Percentiles rank a stretch among this genome's conserved stretches.
Conservation (phyloP, 176 grass and related monocot genomes). For the Stipa capillata region DNA sequence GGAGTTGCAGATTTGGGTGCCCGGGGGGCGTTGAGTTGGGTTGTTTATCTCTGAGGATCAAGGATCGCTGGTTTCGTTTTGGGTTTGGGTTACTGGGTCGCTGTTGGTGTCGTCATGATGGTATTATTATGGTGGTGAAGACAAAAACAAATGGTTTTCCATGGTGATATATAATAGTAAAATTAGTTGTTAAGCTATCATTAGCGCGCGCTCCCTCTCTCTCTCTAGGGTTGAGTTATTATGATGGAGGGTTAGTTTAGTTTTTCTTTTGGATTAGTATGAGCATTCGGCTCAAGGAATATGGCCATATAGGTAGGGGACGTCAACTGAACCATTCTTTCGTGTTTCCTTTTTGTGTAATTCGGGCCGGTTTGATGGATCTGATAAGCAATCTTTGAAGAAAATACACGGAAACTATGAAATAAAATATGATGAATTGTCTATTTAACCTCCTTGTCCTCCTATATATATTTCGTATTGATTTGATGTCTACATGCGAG, state of each 20-base stretch:
- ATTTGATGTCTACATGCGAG: neutral
- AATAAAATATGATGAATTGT: too few relatives aligned
- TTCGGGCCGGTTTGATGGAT: neutral
- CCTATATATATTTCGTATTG: neutral
- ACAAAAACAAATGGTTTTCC: neutral
- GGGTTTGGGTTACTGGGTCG: conserved; percentile 25
- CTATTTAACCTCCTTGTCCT: neutral
- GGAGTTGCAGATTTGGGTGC: conserved; percentile 26
- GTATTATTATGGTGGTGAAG: conserved; percentile 25
- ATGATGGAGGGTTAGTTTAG: neutral
- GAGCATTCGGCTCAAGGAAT: neutral
- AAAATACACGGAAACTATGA: neutral
- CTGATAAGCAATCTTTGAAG: neutral
- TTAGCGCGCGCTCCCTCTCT: neutral
- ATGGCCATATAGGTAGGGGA: neutral
- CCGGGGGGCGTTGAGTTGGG: neutral
- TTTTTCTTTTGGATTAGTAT: neutral
- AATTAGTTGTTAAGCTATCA: too few relatives aligned
- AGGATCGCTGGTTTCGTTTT: neutral
- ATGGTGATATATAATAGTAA: too few relatives aligned
- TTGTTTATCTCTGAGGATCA: conserved; percentile 40
- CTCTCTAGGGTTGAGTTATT: neutral
- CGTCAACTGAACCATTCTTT: neutral
- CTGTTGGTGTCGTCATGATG: conserved; percentile 38
- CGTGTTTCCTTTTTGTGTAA: neutral